Conservation (phyloP, 805 yeast species). For the Saturnispora gosingensis region DNA sequence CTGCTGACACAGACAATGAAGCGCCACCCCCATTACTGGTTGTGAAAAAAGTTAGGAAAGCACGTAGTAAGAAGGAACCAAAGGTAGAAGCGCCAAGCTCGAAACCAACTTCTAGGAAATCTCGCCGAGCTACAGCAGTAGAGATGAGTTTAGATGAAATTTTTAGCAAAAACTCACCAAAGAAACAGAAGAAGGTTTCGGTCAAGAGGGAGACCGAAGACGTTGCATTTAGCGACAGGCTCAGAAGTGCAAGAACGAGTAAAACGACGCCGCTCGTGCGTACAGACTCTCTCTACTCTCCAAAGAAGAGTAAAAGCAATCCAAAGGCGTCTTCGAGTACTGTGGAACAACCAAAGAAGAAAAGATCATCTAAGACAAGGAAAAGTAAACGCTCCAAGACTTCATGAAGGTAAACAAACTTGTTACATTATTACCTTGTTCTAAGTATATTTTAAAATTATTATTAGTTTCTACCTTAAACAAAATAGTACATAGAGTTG, state of each 20-base stretch:
- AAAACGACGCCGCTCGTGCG: neutral
- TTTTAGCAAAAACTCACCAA: neutral
- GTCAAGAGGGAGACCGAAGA: neutral
- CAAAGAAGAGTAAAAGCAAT: neutral
- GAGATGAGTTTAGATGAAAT: neutral
- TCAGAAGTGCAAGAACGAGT: neutral
- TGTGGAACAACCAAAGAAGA: neutral
- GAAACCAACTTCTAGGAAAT: neutral
- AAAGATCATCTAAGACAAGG: neutral
- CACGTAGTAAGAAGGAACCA: neutral
- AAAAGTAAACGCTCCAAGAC: neutral
- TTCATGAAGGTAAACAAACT: neutral
- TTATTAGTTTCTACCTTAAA: neutral
- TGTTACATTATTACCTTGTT: neutral
- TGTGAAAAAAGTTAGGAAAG: slow-evolving; percentile 2
- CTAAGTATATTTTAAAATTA: neutral
- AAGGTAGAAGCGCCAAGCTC: neutral
- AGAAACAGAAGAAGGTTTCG: neutral
- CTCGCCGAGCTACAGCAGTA: neutral
- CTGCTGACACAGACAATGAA: slow-evolving; percentile 1
- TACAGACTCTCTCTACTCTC: neutral
- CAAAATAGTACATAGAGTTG: neutral
- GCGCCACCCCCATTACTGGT: neutral
- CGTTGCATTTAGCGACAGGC: neutral
- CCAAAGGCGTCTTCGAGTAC: neutral